Evolutionary conservation across 805 yeast species (phyloP).

Genomic region (Starmerella scarabaei): DNA sequence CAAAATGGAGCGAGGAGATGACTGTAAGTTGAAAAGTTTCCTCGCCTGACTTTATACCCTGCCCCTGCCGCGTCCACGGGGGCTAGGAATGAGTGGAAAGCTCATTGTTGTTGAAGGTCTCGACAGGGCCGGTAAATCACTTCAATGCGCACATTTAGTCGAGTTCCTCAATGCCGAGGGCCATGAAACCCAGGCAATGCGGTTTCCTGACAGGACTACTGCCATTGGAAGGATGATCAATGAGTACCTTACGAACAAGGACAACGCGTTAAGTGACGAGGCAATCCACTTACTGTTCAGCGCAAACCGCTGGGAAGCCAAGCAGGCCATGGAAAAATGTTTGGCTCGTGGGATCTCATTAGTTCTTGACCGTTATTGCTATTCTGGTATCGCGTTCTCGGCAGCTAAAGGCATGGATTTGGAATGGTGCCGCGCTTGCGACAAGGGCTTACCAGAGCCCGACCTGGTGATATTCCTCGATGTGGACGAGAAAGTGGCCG

Average conservation of each 20-base stretch:
- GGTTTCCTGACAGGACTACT: constrained; percentile 83
- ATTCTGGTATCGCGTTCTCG: constrained; percentile 88
- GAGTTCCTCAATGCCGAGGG: constrained; percentile 23
- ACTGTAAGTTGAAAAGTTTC: constrained; percentile 15
- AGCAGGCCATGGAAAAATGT: constrained; percentile 33
- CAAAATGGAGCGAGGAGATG: constrained; percentile 5
- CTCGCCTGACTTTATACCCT: too few species aligned
- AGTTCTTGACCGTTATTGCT: constrained; percentile 75
- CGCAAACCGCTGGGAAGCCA: constrained; percentile 90
- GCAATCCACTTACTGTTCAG: constrained; percentile 77
- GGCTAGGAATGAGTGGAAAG: too few species aligned
- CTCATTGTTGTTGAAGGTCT: constrained; percentile 81
- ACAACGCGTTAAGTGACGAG: constrained; percentile 51
- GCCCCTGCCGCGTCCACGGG: too few species aligned
- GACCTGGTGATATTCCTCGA: constrained; percentile 71
- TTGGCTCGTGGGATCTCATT: constrained; percentile 45
- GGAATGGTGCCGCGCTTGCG: constrained; percentile 74
- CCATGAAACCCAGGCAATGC: constrained; percentile 39
- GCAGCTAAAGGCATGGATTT: constrained; percentile 64
- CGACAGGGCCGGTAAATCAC: constrained; percentile 89
- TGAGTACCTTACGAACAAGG: constrained; percentile 40
- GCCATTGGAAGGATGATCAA: constrained; percentile 69
- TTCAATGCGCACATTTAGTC: constrained; percentile 46
- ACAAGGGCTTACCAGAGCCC: constrained; percentile 73
- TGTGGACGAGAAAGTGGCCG: constrained; percentile 35